These are phyloP conservation scores for Saccharomycopsis sp. DNA, from an alignment of 805 yeast species.

Conservation along the genomic window DNA sequence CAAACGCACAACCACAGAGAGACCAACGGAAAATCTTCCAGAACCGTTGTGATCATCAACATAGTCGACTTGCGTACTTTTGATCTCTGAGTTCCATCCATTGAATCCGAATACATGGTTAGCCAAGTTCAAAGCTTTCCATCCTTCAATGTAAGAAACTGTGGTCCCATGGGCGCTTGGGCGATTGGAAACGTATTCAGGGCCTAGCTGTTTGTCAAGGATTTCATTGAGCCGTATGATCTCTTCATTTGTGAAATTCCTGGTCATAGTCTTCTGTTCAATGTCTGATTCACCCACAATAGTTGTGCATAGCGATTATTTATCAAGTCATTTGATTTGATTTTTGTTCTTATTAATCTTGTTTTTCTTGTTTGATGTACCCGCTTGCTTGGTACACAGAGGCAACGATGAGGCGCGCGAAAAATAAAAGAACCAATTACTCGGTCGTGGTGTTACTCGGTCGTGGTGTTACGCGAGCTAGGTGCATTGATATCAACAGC, in stretches of 20 bases:
- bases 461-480: too few species aligned
- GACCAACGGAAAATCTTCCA: slow-evolving; percentile 52
- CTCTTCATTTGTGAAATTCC: slow-evolving; percentile 8
- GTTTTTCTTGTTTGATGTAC: slow-evolving; percentile 2
- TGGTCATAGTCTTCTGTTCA: background rate
- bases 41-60: slow-evolving; percentile 46
- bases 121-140: slow-evolving; percentile 74
- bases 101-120: slow-evolving; percentile 76
- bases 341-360: background rate
- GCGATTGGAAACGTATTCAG: slow-evolving; percentile 67
- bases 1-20: slow-evolving; percentile 65
- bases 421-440: too few species aligned
- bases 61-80: slow-evolving; percentile 57
- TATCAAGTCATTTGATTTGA: background rate
- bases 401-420: too few species aligned
- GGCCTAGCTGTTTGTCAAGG: slow-evolving; percentile 49
- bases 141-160: slow-evolving; percentile 73
- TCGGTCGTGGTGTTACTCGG: too few species aligned
- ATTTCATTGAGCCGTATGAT: slow-evolving; percentile 23
- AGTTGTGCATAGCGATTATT: background rate
- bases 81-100: slow-evolving; percentile 74
- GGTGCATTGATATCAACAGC: too few species aligned
- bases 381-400: too few species aligned
- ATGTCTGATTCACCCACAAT: background rate
- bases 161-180: slow-evolving; percentile 64